These are phyloP conservation scores for Vanrija humicola DNA, from an alignment of 1,284 basidiomycete species.

Conservation along the genomic window DNA sequence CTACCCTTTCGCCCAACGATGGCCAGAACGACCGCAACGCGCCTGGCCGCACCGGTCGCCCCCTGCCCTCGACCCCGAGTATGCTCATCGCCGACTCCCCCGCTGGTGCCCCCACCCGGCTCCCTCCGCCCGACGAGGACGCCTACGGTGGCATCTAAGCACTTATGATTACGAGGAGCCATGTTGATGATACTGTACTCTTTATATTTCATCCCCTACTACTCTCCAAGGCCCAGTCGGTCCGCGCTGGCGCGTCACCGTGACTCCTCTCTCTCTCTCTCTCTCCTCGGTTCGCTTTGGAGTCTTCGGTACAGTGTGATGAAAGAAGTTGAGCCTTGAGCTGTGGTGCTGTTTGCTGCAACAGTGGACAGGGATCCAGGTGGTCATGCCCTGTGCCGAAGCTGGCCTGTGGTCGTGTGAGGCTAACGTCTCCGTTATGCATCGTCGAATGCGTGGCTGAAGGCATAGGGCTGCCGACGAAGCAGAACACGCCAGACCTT, in stretches of 20 bases:
- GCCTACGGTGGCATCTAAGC: conserved; percentile 44
- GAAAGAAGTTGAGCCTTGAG: too few species aligned
- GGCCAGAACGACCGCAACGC: conserved; percentile 2
- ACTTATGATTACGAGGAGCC: neutral
- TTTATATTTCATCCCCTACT: neutral
- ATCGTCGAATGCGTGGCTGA: too few species aligned
- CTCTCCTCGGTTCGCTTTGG: neutral
- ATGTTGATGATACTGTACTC: neutral
- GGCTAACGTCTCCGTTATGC: too few species aligned
- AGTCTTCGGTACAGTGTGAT: neutral
- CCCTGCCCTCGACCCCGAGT: conserved; percentile 1
- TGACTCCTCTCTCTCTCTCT: neutral
- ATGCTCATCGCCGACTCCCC: neutral
- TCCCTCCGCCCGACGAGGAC: conserved; percentile 29
- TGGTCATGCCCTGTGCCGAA: too few species aligned
- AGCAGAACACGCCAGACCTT: too few species aligned
- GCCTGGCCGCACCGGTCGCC: neutral
- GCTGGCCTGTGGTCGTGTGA: too few species aligned
- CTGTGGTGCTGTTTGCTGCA: too few species aligned
- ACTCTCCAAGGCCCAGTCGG: too few species aligned
- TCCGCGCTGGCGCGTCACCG: neutral
- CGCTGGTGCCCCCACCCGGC: conserved; percentile 22
- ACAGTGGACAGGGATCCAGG: too few species aligned
- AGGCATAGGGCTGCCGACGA: too few species aligned
- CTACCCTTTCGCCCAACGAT: too few species aligned